A percentile compares a stretch with the other conserved stretches of the same genome.
phyloP scores from a whole-genome alignment of 1,284 basidiomycete genomes.

The Thecaphora thlaspeos region DNA sequence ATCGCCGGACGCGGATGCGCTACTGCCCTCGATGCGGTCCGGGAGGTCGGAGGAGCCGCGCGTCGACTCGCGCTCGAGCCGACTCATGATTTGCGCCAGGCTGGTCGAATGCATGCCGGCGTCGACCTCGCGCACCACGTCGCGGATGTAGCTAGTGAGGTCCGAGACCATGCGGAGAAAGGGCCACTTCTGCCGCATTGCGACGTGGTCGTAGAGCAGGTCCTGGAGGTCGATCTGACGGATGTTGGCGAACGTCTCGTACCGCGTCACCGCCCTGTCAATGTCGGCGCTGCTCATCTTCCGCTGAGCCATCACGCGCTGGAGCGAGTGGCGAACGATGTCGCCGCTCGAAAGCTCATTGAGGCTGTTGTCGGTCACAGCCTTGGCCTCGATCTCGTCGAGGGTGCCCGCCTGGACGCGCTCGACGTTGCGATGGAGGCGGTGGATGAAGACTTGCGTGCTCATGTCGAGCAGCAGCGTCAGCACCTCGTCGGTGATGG shows the following conservation, averaged over 20 bases:
- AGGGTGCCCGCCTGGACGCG: conserved; percentile 12
- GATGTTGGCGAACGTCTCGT: conserved; percentile 32
- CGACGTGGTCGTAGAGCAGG: conserved; percentile 13
- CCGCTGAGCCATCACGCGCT: conserved; percentile 23
- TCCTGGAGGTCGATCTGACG: conserved; percentile 18
- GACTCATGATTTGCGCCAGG: conserved; percentile 25
- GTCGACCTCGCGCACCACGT: conserved; percentile 37
- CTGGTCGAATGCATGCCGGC: conserved; percentile 29
- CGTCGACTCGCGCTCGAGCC: conserved; percentile 25
- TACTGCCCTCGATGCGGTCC: conserved; percentile 2
- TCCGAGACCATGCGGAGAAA: conserved; percentile 26
- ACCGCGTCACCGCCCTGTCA: conserved; percentile 23
- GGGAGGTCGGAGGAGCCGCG: conserved; percentile 16
- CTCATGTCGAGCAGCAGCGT: conserved; percentile 41
- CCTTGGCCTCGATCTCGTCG: conserved; percentile 12
- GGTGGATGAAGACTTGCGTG: conserved; percentile 42
- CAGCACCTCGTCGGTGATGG: conserved; percentile 32
- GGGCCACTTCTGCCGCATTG: conserved; percentile 20
- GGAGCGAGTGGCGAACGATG: conserved; percentile 22
- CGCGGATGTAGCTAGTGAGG: conserved; percentile 28
- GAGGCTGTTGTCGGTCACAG: conserved; percentile 14
- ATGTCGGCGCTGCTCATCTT: conserved; percentile 17
- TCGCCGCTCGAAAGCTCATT: conserved; percentile 27
- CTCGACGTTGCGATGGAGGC: conserved; percentile 22
- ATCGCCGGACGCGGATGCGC: conserved; percentile 12